Base-by-base conservation (phyloP, 1,284 basidiomycete genomes). In the Naganishia albida region DNA sequence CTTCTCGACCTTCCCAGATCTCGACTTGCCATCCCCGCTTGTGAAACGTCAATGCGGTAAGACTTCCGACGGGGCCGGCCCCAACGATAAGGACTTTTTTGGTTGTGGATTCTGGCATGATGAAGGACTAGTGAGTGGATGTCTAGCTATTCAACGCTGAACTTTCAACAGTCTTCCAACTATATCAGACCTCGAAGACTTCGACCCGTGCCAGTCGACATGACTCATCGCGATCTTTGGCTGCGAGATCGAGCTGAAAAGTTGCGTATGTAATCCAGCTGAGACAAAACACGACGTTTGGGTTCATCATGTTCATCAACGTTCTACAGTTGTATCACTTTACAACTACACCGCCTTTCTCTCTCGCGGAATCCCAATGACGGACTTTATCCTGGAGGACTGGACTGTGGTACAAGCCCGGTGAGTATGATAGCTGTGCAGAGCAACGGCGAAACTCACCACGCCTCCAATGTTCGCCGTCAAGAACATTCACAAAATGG, bases 31-130 rank as follows among this genome's bases (percentile, higher is more conserved):
- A 99, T 43, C 94, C 94, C 72, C 86, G 84, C 72, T 90, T 88
- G 54, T 92, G 89, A 51, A 99, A 83, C 54, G 89, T 86, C 52
- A 95, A 84, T 3, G 93, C 93, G 18, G 89, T 85, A 18, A 98
- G 87, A 75, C 93, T 94, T 40, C 95, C 95, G 6, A 99, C 95
- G 10, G 95, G 93, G 0, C 95, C 95, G 52, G 89, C 95, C 49
- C 95, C 95, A 26, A 85, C 80, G 57, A 85, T 77, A 40, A 83
- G 77, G 0, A 77, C 80, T 64, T 57, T 57, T 26, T 65, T 65
- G 23, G 30, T 39, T n/a, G 20, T 49, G 15, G 42, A 18, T 23
- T 23, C 16, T 2, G 62, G 25, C 62, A 64, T 64, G 46, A 18
- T 53, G 25, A 10, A 44, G 10, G 52, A 26, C 15, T 42, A 7